Evolutionary conservation across 495 filamentous ascomycete species (phyloP).

Genomic region (Oidiodendron maius): DNA sequence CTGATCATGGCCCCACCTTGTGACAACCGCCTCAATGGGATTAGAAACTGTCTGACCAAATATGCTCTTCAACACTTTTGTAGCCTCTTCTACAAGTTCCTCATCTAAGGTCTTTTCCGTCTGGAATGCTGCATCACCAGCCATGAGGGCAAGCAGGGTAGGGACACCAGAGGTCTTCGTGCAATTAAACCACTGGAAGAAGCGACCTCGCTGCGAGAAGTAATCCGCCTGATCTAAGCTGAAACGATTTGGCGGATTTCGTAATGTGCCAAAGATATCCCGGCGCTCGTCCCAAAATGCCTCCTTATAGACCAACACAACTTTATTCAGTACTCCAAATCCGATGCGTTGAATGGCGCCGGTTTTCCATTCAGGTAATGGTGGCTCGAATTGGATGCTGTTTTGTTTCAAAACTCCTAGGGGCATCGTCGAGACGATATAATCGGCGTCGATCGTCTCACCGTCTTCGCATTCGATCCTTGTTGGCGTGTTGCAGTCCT

Average conservation of each 20-base stretch:
- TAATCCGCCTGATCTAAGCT: constrained; percentile 49
- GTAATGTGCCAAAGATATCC: constrained; percentile 90
- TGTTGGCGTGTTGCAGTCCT: constrained; percentile 33
- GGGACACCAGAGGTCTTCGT: constrained; percentile 83
- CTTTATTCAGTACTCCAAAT: constrained; percentile 92
- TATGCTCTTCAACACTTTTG: constrained; percentile 61
- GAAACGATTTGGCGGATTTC: constrained; percentile 52
- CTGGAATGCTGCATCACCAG: constrained; percentile 86
- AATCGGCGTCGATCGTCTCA: constrained; percentile 69
- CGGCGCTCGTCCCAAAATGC: constrained; percentile 89
- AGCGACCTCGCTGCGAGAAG: constrained; percentile 60
- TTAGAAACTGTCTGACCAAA: constrained; percentile 51
- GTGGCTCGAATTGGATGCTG: constrained; percentile 70
- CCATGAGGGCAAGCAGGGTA: constrained; percentile 88
- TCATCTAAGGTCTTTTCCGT: constrained; percentile 71
- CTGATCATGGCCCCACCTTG: constrained; percentile 84
- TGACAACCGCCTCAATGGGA: constrained; percentile 84
- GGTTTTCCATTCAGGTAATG: constrained; percentile 78
- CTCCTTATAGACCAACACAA: constrained; percentile 82
- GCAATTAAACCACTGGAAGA: constrained; percentile 97
- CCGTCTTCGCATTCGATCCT: constrained; percentile 77
- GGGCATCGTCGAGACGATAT: constrained; percentile 81
- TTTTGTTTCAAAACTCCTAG: constrained; percentile 77
- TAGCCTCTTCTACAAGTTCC: constrained; percentile 73
- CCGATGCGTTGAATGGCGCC: constrained; percentile 82